Conservation (phyloP, 2,329 filamentous ascomycete genomes). For the Fusarium liriodendri region DNA sequence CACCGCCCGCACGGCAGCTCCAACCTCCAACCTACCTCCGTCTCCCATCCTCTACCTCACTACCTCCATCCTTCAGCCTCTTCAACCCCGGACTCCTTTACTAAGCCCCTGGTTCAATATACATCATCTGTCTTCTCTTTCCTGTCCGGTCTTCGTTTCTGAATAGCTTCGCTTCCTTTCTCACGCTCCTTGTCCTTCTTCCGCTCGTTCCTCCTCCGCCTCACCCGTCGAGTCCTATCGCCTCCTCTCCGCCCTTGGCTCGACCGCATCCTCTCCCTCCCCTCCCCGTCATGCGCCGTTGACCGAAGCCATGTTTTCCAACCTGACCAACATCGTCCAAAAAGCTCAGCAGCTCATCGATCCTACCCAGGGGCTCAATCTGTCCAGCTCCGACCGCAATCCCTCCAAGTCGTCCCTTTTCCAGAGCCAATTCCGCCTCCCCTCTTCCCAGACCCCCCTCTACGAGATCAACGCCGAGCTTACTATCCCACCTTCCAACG, state of each 20-base stretch:
- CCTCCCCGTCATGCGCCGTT: conserved; percentile 53
- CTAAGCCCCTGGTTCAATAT: conserved; percentile 9
- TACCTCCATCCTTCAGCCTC: conserved; percentile 22
- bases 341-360: conserved; percentile 97
- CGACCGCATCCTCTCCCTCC: conserved; percentile 23
- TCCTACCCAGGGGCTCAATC: conserved; percentile 80
- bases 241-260: conserved; percentile 25
- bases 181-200: neutral
- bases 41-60: conserved; percentile 20
- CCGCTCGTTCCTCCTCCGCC: conserved; percentile 5
- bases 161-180: neutral
- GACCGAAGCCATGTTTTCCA: conserved; percentile 67
- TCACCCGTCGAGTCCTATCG: conserved; percentile 14
- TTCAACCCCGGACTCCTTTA: conserved; percentile 16
- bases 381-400: conserved; percentile 79
- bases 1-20: conserved; percentile 17
- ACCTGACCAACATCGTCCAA: conserved; percentile 84
- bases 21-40: conserved; percentile 15
- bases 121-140: neutral
- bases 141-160: neutral
- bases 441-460: conserved; percentile 89
- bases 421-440: conserved; percentile 95
- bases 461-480: conserved; percentile 98
- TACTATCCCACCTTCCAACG: conserved; percentile 81
- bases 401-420: conserved; percentile 94